phyloP scores from a whole-genome alignment of 2,329 filamentous ascomycete genomes.

The Coniochaeta pulveracea region DNA sequence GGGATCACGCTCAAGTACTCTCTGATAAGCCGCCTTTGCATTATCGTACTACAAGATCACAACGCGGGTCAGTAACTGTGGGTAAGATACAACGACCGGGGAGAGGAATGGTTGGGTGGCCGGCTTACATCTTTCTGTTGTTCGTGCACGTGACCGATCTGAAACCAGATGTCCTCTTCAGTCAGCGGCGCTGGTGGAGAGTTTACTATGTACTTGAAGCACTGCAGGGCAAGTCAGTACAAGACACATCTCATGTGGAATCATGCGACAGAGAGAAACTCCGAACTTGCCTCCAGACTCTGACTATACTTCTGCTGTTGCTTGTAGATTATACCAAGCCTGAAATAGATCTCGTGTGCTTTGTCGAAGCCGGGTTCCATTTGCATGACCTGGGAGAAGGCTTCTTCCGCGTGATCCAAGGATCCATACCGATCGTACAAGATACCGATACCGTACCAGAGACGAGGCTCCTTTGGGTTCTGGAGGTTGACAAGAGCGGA shows the following conservation, averaged over 20 bases:
- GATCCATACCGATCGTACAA: conserved; percentile 94
- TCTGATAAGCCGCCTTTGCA: conserved; percentile 83
- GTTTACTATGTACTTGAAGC: conserved; percentile 95
- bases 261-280: conserved; percentile 3
- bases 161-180: conserved; percentile 99
- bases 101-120: not conserved
- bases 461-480: conserved; percentile 93
- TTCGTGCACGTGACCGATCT: conserved; percentile 97
- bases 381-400: conserved; percentile 96
- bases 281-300: conserved; percentile 67
- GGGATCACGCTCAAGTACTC: conserved; percentile 87
- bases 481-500: conserved; percentile 86
- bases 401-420: conserved; percentile 92
- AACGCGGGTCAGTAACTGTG: conserved; percentile 15
- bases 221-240: conserved; percentile 40
- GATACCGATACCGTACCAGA: conserved; percentile 98
- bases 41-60: conserved; percentile 73
- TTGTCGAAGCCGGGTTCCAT: conserved; percentile 98
- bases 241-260: not conserved
- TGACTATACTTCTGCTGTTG: conserved; percentile 90
- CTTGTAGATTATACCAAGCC: conserved; percentile 98
- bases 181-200: conserved; percentile 87
- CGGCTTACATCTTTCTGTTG: conserved; percentile 88
- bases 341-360: conserved; percentile 97
- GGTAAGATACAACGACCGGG: conserved; percentile 8